Percentiles rank a stretch among this genome's conserved stretches.
These are phyloP conservation scores for Blepharisma stoltei DNA, from an alignment of 73 alveolate species.

Conservation along the genomic window DNA sequence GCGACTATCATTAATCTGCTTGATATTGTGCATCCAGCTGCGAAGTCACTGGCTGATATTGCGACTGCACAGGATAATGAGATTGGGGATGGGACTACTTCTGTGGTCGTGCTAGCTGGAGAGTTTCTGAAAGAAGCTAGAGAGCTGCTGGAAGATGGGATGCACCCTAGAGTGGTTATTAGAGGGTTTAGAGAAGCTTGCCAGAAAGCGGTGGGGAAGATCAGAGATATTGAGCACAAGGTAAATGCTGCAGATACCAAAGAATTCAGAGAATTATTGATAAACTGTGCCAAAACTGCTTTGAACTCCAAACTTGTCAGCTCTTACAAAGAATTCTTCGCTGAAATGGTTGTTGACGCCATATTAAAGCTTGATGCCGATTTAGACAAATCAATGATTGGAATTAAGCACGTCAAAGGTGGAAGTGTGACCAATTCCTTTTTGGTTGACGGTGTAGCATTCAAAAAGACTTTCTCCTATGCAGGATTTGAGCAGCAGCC, in stretches of 20 bases:
- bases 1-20: slow-evolving; percentile 92
- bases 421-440: slow-evolving; percentile 85
- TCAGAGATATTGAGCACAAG: slow-evolving; percentile 66
- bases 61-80: slow-evolving; percentile 94
- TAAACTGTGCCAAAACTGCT: slow-evolving; percentile 85
- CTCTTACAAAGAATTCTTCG: slow-evolving; percentile 89
- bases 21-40: slow-evolving; percentile 98
- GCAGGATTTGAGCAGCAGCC: slow-evolving; percentile 98
- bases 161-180: slow-evolving; percentile 84
- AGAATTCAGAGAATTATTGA: slow-evolving; percentile 63
- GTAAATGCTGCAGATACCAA: slow-evolving; percentile 44
- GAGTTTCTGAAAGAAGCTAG: slow-evolving; percentile 92
- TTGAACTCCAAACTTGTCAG: slow-evolving; percentile 88
- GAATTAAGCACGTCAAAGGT: slow-evolving; percentile 90
- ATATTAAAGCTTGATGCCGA: slow-evolving; percentile 85
- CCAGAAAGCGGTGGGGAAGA: slow-evolving; percentile 61
- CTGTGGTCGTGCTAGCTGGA: slow-evolving; percentile 89
- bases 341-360: slow-evolving; percentile 95
- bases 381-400: slow-evolving; percentile 67
- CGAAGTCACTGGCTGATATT: slow-evolving; percentile 92
- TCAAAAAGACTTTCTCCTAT: slow-evolving; percentile 93
- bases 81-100: slow-evolving; percentile 98
- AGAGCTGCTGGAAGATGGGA: slow-evolving; percentile 91
- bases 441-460: slow-evolving; percentile 95
- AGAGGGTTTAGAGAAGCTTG: slow-evolving; percentile 87